Evolutionary conservation across 371 early-diverging fungal species (phyloP), one percentile per base, ranked within the genome.

Genomic region (Rhizopus sp.): DNA sequence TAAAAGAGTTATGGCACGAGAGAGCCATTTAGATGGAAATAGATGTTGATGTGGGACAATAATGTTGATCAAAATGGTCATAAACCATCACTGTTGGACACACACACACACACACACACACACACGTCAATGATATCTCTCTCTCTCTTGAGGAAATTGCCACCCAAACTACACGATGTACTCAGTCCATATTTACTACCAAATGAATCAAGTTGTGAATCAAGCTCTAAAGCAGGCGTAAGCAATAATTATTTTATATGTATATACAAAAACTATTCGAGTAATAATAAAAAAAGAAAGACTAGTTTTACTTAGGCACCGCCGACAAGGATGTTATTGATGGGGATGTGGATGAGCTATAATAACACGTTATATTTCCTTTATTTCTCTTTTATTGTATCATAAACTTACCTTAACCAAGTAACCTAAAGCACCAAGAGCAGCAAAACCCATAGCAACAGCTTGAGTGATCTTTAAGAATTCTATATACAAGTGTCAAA

Each of bases 351-450:
- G 64, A 98, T 93, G 63, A 98, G 85, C 83, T 82, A 63, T 44
- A 2, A 42, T 8, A 38, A 16, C 15, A 16, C 31, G 16, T 34
- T 33, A 42, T 42, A 13, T 4, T 23, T 32, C 16, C 45, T 4
- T 48, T n/a, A n/a, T 7, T 33, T 13, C 17, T 46, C 7, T 29
- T 8, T 9, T 40, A 30, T 6, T 37, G 38, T 31, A 13, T 30
- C 23, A 0, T 23, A 34, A 33, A 39, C 55, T 57, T 70, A 82
- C 82, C 86, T 98, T 98, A 76, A 97, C 96, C 75, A 97, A 90
- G 73, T 93, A 98, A 42, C 98, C 97, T 66, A 97, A 90, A 75
- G 94, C 95, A 66, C 99, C 99, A 89, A 98, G 96, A 63, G 97
- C 89, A 64, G 96, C 79, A 73, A 98, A 98, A 10, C 99, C 99